Evolutionary conservation across 129 eudicot genomes (phyloP), one percentile per base, ranked within the genome.

Genomic region (Centrapalus pauciflorus): DNA sequence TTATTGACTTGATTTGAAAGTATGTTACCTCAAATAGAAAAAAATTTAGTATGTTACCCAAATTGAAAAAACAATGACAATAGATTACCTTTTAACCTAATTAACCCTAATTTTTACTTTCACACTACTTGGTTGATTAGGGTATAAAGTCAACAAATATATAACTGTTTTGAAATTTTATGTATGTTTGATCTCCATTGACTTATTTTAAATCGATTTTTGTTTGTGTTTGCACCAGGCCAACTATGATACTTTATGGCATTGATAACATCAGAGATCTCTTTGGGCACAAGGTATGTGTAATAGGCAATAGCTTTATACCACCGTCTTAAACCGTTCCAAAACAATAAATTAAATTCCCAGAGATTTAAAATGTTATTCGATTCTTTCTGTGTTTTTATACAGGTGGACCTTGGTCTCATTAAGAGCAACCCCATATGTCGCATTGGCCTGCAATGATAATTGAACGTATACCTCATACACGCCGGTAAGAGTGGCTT

Each of bases 261-360:
- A 78, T 83, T n/a, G 95, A 93, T 56, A 93, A 93, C 79, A 93
- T 93, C 71, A 71, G 99, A 73, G 95, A 93, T 82, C 96, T 93
- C 77, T 88, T 93, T n/a, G 99, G 99, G 16, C 96, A 84, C 87
- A 93, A 93, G 95, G 99, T 93, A 71, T 49, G 43, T 45, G n/a
- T 19, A 32, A 41, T 20, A 13, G 4, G n/a, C 24, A 32, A 41
- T 20, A 13, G 4, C 29, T 21, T 61, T 5, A 46, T 35, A 64
- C 12, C 50, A 21, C 13, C 62, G 33, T 35, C 60, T 29, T 27
- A 24, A 21, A 14, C 60, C 45, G 12, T 16, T 37, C 7, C 8
- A 33, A 26, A 32, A 37, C 50, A 41, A 55, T 27, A 14, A 7
- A 33, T 54, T 7, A 14, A 26, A 0, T 14, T 21, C 5, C 27